A percentile compares a stretch with the other conserved stretches of the same genome.
Evolutionary conservation across 2,329 filamentous ascomycete species (phyloP).

Genomic region (Alternaria conjuncta): DNA sequence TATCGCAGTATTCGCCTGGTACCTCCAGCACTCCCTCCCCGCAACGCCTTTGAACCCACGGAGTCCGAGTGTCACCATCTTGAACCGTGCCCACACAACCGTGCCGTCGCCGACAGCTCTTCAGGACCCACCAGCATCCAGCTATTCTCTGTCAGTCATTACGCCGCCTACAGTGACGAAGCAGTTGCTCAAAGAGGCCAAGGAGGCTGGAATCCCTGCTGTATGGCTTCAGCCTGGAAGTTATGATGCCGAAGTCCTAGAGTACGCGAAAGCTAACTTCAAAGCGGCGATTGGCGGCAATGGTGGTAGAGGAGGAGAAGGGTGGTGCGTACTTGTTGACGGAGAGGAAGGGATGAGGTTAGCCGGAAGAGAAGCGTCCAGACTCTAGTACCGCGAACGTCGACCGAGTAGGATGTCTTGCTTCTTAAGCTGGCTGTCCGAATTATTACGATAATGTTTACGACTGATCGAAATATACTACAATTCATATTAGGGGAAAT

Average conservation of each 20-base stretch:
- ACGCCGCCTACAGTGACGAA: slow-evolving; percentile 82
- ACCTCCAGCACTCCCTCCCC: slow-evolving; percentile 75
- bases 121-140: slow-evolving; percentile 59
- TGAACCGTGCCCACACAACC: slow-evolving; percentile 65
- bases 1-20: slow-evolving; percentile 84
- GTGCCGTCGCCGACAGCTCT: slow-evolving; percentile 71
- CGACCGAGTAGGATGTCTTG: not conserved
- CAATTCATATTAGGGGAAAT: not conserved
- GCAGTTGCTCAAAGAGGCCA: slow-evolving; percentile 77
- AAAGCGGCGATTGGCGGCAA: slow-evolving; percentile 67
- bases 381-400: slow-evolving; percentile 19
- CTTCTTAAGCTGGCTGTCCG: not conserved
- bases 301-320: slow-evolving; percentile 43
- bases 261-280: slow-evolving; percentile 73
- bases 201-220: slow-evolving; percentile 69
- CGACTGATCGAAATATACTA: too few species aligned
- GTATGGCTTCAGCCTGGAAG: slow-evolving; percentile 79
- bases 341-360: slow-evolving; percentile 45
- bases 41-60: slow-evolving; percentile 85
- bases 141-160: slow-evolving; percentile 79
- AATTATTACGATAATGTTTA: not conserved
- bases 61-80: slow-evolving; percentile 68
- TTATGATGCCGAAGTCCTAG: slow-evolving; percentile 77
- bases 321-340: slow-evolving; percentile 52
- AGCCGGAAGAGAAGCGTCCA: slow-evolving; percentile 45